A percentile compares a stretch with the other conserved stretches of the same genome.
Evolutionary conservation across 352 stramenopile species (phyloP).

Genomic region (Phytophthora idaei): DNA sequence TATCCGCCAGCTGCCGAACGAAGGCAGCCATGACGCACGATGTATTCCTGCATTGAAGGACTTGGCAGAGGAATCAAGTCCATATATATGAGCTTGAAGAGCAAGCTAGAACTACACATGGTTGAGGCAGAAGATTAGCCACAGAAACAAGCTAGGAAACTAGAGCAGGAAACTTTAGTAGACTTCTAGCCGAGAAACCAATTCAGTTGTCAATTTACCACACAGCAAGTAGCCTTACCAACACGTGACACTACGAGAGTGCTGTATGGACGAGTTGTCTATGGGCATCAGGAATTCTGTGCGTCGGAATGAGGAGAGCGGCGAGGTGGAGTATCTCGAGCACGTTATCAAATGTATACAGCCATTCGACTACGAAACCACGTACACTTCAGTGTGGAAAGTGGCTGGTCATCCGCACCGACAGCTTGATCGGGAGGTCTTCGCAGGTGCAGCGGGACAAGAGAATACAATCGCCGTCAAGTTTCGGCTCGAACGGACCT

Average conservation of each 20-base stretch:
- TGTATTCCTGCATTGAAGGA: no score
- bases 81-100: no score
- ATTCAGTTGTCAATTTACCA: no score
- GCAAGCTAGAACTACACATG: no score
- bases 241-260: background rate
- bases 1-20: no score
- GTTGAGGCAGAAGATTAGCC: no score
- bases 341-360: conserved; percentile 3
- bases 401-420: conserved; percentile 3
- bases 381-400: conserved; percentile 3
- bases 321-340: conserved; percentile 12
- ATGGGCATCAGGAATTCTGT: conserved; percentile 1
- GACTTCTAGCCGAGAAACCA: no score
- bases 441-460: background rate
- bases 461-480: conserved; percentile 2
- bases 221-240: no score
- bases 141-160: no score
- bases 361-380: conserved; percentile 13
- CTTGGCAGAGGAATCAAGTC: no score
- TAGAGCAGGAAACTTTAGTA: no score
- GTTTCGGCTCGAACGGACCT: background rate
- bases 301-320: background rate
- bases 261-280: conserved; percentile 4
- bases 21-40: no score
- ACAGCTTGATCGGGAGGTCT: conserved; percentile 13